phyloP scores from a whole-genome alignment of 331 rosid species.

The Arachis monticola region DNA sequence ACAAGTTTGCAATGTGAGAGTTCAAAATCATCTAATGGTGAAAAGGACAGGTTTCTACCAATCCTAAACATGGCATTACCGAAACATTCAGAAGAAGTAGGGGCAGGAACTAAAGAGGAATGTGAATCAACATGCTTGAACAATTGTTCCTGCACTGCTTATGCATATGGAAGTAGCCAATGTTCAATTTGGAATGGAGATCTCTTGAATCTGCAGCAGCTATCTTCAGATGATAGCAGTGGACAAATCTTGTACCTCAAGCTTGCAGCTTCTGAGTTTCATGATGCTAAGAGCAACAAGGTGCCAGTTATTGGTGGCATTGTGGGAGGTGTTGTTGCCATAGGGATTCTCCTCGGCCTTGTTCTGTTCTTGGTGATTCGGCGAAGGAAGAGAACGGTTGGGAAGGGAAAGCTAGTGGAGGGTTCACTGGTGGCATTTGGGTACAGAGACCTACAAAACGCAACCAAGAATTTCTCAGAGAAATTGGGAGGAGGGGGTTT shows the following conservation, averaged over 20 bases:
- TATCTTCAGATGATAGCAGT: conserved; percentile 41
- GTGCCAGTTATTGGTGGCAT: conserved; percentile 38
- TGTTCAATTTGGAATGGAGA: conserved; percentile 55
- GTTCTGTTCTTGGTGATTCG: conserved; percentile 44
- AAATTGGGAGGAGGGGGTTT: conserved; percentile 92
- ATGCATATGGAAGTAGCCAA: conserved; percentile 35
- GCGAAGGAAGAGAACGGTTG: conserved; percentile 46
- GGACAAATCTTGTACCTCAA: conserved; percentile 48
- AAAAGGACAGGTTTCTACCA: conserved; percentile 37
- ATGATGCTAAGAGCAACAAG: conserved; percentile 31
- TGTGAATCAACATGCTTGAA: conserved; percentile 54
- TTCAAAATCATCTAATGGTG: conserved; percentile 17
- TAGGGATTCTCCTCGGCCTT: conserved; percentile 46
- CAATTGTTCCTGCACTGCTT: conserved; percentile 56
- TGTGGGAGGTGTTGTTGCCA: conserved; percentile 41
- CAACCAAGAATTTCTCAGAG: conserved; percentile 77
- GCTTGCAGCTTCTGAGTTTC: conserved; percentile 61
- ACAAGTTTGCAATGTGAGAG: conserved; percentile 40
- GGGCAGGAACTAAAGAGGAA: conserved; percentile 32
- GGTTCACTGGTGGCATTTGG: conserved; percentile 79
- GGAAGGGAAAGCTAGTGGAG: conserved; percentile 56
- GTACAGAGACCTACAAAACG: conserved; percentile 73
- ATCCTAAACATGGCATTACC: conserved; percentile 41
- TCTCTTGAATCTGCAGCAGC: conserved; percentile 49
- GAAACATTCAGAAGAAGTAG: conserved; percentile 4